Conservation (phyloP, 129 eudicot genomes). For the Centrapalus pauciflorus region DNA sequence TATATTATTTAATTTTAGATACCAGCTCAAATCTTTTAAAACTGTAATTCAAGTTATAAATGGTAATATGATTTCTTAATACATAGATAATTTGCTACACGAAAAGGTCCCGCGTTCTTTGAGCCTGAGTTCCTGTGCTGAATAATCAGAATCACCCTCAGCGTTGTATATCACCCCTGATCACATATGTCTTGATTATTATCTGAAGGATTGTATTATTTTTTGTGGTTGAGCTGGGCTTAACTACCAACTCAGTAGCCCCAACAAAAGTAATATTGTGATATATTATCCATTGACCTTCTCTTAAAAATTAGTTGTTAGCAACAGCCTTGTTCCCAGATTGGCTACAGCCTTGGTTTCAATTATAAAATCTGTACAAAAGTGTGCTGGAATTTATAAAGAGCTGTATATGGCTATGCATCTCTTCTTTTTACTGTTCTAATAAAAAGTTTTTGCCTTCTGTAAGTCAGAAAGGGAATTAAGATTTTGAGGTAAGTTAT, state of each 20-base stretch:
- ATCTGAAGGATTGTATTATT: neutral
- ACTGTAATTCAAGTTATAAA: neutral
- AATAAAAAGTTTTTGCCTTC: too few relatives aligned
- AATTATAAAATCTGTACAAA: neutral
- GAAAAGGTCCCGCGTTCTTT: too few relatives aligned
- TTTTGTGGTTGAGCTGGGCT: neutral
- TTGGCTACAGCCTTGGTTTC: neutral
- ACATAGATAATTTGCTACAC: too few relatives aligned
- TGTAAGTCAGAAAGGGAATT: neutral
- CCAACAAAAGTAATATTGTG: too few relatives aligned
- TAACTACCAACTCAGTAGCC: too few relatives aligned
- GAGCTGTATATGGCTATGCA: too few relatives aligned
- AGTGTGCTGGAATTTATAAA: neutral
- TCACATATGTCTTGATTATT: neutral
- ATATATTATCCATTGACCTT: too few relatives aligned
- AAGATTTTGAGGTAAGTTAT: neutral
- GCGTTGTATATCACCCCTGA: too few relatives aligned
- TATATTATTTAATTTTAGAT: neutral
- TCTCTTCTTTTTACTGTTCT: too few relatives aligned
- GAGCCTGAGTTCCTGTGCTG: too few relatives aligned
- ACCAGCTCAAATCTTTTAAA: neutral
- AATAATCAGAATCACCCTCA: neutral
- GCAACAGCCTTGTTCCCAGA: neutral
- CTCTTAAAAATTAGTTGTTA: neutral
- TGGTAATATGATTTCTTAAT: too few relatives aligned